phyloP scores from a whole-genome alignment of 176 grass and related monocot species.

The Triticum timopheevii region DNA sequence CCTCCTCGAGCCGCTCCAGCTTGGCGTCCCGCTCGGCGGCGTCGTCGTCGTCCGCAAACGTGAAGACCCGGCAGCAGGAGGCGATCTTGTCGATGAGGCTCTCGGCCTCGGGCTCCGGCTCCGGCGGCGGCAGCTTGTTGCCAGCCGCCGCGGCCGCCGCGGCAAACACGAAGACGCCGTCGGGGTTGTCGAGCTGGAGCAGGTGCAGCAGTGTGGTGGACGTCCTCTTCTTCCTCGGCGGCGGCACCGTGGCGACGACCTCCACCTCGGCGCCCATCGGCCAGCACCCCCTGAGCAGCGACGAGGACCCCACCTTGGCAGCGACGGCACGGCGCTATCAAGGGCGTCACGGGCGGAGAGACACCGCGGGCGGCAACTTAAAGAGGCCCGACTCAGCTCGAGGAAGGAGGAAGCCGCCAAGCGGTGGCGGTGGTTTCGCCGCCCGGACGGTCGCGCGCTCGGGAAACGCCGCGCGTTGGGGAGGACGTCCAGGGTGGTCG shows the following conservation, averaged over 20 bases:
- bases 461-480: constrained; percentile 14
- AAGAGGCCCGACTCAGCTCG: not conserved
- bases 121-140: constrained; percentile 52
- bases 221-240: constrained; percentile 20
- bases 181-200: constrained; percentile 59
- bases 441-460: constrained; percentile 20
- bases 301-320: not conserved
- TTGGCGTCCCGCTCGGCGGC: constrained; percentile 33
- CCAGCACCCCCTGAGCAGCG: not conserved
- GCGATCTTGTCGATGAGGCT: constrained; percentile 62
- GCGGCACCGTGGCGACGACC: not conserved
- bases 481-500: not conserved
- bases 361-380: not conserved
- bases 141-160: constrained; percentile 11
- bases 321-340: not conserved
- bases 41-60: constrained; percentile 32
- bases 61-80: constrained; percentile 55
- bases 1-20: constrained; percentile 47
- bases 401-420: constrained; percentile 37
- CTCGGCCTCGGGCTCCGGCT: constrained; percentile 44
- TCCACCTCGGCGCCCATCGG: constrained; percentile 56
- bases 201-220: constrained; percentile 77
- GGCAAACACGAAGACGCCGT: not conserved
- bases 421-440: constrained; percentile 39
- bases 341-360: not conserved